phyloP scores from a whole-genome alignment of 768 basidiomycete species.

The Lentinula sp. region DNA sequence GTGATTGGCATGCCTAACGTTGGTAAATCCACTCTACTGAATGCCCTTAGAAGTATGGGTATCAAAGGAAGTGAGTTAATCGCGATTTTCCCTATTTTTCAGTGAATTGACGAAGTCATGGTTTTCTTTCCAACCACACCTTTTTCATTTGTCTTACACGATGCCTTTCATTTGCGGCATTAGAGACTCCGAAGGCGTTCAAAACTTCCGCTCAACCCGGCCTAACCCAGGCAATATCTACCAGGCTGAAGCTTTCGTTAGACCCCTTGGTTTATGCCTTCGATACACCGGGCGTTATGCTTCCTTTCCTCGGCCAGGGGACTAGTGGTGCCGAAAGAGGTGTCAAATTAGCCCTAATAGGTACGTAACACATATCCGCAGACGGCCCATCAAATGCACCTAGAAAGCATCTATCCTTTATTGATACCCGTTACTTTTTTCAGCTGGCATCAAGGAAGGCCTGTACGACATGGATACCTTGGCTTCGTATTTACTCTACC shows the following conservation, averaged over 20 bases:
- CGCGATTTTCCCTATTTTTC: constrained; percentile 6
- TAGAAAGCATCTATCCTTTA: neutral
- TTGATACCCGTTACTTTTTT: constrained; percentile 2
- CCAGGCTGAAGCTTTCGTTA: constrained; percentile 76
- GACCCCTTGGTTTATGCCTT: constrained; percentile 87
- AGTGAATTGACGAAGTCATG: neutral
- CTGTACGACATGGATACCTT: constrained; percentile 82
- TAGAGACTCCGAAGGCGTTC: constrained; percentile 83
- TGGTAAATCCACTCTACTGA: constrained; percentile 92
- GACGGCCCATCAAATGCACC: neutral
- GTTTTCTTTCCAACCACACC: neutral
- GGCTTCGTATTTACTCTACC: constrained; percentile 81
- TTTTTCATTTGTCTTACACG: neutral
- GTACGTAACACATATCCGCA: constrained; percentile 42
- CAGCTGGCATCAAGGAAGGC: constrained; percentile 93
- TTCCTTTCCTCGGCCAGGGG: constrained; percentile 88
- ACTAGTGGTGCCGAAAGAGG: constrained; percentile 84
- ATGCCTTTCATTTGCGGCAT: neutral
- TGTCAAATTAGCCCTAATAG: constrained; percentile 88
- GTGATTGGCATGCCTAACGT: constrained; percentile 99
- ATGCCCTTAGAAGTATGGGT: constrained; percentile 82
- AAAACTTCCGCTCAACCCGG: constrained; percentile 88
- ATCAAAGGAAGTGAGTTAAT: constrained; percentile 73
- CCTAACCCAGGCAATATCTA: constrained; percentile 83
- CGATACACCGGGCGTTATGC: constrained; percentile 96